These are phyloP conservation scores for Turritis glabra DNA, from an alignment of 345 rosid species.

Conservation along the genomic window DNA sequence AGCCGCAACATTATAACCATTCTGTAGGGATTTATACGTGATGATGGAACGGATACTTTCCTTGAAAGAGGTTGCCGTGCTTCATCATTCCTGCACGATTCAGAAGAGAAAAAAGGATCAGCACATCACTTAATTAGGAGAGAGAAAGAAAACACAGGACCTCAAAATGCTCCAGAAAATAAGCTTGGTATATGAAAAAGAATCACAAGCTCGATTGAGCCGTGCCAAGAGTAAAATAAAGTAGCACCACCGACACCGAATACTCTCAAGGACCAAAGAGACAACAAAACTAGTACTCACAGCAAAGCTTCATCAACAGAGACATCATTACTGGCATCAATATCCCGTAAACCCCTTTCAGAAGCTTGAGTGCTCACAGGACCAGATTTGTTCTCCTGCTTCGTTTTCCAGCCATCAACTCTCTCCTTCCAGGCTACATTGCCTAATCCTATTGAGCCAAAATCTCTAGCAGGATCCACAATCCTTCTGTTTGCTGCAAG, in stretches of 20 bases:
- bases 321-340: constrained; percentile 80
- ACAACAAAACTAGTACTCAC: constrained; percentile 51
- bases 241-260: not conserved
- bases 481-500: constrained; percentile 60
- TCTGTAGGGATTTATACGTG: constrained; percentile 94
- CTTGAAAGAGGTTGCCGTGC: constrained; percentile 92
- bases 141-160: not conserved
- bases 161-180: too few relatives aligned
- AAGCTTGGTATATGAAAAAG: too few relatives aligned
- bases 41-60: constrained; percentile 83
- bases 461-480: constrained; percentile 49
- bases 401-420: constrained; percentile 95
- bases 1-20: constrained; percentile 92
- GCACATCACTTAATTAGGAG: not conserved
- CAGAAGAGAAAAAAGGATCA: not conserved
- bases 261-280: not conserved
- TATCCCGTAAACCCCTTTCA: constrained; percentile 85
- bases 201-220: not conserved
- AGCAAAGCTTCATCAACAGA: constrained; percentile 81
- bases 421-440: constrained; percentile 90
- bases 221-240: not conserved
- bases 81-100: constrained; percentile 70
- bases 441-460: constrained; percentile 43
- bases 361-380: constrained; percentile 77
- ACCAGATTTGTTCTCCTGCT: constrained; percentile 85